phyloP scores from a whole-genome alignment of 148 eudicot species.

The Beta vulgaris region DNA sequence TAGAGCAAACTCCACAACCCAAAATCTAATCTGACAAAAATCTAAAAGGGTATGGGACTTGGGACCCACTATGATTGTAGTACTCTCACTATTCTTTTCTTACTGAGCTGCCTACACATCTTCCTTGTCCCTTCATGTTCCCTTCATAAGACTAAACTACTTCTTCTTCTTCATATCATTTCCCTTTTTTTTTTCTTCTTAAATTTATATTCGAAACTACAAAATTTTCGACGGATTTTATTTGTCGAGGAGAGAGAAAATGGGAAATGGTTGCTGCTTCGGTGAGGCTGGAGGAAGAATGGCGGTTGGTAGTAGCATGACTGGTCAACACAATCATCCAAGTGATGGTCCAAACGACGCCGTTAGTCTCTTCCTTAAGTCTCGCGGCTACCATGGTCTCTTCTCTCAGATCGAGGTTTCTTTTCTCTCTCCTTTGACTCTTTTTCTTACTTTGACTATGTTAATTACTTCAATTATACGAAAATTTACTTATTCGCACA shows the following conservation, averaged over 20 bases:
- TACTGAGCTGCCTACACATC: constrained; percentile 13
- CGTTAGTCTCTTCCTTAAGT: constrained; percentile 57
- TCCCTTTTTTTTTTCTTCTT: neutral
- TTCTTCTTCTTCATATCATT: neutral
- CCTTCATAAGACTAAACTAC: neutral
- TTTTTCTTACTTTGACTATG: neutral
- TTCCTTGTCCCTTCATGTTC: constrained; percentile 10
- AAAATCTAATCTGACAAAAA: too few species aligned
- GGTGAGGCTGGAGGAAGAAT: constrained; percentile 64
- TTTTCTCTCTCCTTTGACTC: constrained; percentile 7
- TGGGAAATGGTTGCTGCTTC: constrained; percentile 92
- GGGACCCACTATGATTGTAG: constrained; percentile 20
- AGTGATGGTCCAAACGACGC: constrained; percentile 65
- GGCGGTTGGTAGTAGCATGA: constrained; percentile 59
- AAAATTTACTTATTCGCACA: neutral
- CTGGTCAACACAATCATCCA: constrained; percentile 8
- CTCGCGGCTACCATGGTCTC: constrained; percentile 65
- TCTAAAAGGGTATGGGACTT: too few species aligned
- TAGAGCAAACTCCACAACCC: too few species aligned
- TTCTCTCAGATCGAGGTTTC: constrained; percentile 89
- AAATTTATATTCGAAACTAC: neutral
- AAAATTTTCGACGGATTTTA: neutral
- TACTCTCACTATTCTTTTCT: neutral
- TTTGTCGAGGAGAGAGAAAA: constrained; percentile 5
- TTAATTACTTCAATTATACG: neutral